These are phyloP conservation scores for Cinchona pubescens DNA, from an alignment of 257 asterid genomes.

Conservation along the genomic window DNA sequence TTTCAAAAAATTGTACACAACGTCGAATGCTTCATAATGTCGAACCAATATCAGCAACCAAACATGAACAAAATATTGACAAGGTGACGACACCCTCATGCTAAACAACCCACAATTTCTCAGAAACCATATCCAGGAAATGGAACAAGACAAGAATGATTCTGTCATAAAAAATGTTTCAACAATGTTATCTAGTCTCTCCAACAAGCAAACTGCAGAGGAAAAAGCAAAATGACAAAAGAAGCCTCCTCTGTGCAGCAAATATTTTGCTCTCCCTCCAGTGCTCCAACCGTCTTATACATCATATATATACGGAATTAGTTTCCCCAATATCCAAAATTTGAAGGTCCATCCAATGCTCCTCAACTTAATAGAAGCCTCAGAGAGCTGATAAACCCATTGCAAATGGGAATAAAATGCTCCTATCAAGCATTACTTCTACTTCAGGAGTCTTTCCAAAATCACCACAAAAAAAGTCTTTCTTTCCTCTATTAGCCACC, in stretches of 20 bases:
- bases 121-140: not conserved
- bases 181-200: slow-evolving; percentile 10
- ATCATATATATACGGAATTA: slow-evolving; percentile 32
- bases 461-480: slow-evolving; percentile 32
- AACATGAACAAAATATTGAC: not conserved
- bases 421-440: slow-evolving; percentile 38
- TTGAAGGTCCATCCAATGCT: slow-evolving; percentile 64
- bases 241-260: slow-evolving; percentile 32
- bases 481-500: slow-evolving; percentile 39
- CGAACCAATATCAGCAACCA: not conserved
- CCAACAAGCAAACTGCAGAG: slow-evolving; percentile 24
- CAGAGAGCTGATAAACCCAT: slow-evolving; percentile 16
- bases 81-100: not conserved
- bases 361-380: slow-evolving; percentile 28
- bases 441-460: slow-evolving; percentile 32
- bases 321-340: slow-evolving; percentile 56
- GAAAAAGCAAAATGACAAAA: slow-evolving; percentile 33
- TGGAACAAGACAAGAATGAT: slow-evolving; percentile 3
- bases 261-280: slow-evolving; percentile 30
- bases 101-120: slow-evolving; percentile 1
- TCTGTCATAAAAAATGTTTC: slow-evolving; percentile 13
- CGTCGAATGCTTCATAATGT: not conserved
- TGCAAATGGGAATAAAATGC: slow-evolving; percentile 29
- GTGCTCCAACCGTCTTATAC: slow-evolving; percentile 41
- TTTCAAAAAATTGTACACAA: not conserved